phyloP scores from a whole-genome alignment of 2,329 filamentous ascomycete species.

The Aspergillus thermomutatus region DNA sequence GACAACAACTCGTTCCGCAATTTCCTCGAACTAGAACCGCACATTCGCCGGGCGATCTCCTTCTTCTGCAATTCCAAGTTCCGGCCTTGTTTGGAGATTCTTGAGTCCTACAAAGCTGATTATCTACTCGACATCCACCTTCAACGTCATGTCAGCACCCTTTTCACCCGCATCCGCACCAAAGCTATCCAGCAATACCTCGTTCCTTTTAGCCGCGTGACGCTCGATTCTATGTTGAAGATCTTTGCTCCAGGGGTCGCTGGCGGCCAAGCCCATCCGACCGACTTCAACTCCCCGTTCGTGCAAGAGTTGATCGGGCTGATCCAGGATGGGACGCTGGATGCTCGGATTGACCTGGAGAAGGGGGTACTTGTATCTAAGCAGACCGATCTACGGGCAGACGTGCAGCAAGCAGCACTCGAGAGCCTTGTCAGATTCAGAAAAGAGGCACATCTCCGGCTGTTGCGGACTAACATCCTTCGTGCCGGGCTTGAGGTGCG shows the following conservation, averaged over 20 bases:
- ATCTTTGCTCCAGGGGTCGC: constrained; percentile 61
- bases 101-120: constrained; percentile 77
- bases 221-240: constrained; percentile 70
- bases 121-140: constrained; percentile 90
- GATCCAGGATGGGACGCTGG: constrained; percentile 68
- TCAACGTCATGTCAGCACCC: constrained; percentile 64
- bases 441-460: constrained; percentile 68
- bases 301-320: constrained; percentile 67
- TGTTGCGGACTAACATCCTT: constrained; percentile 73
- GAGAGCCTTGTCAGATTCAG: constrained; percentile 69
- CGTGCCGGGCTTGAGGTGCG: constrained; percentile 72
- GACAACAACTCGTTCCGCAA: constrained; percentile 77
- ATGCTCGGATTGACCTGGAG: constrained; percentile 81
- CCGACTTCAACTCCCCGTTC: constrained; percentile 53
- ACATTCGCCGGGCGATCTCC: constrained; percentile 84
- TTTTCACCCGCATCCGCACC: constrained; percentile 74
- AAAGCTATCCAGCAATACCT: constrained; percentile 96
- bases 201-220: constrained; percentile 83
- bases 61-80: constrained; percentile 92
- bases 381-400: constrained; percentile 61
- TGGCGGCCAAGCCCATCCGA: constrained; percentile 50
- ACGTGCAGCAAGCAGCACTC: constrained; percentile 69
- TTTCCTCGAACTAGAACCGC: constrained; percentile 88
- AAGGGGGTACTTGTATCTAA: constrained; percentile 75
- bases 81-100: constrained; percentile 73